These are phyloP conservation scores for Dothideomycetes sp. DNA, from an alignment of 2,329 filamentous ascomycete genomes.

Conservation along the genomic window DNA sequence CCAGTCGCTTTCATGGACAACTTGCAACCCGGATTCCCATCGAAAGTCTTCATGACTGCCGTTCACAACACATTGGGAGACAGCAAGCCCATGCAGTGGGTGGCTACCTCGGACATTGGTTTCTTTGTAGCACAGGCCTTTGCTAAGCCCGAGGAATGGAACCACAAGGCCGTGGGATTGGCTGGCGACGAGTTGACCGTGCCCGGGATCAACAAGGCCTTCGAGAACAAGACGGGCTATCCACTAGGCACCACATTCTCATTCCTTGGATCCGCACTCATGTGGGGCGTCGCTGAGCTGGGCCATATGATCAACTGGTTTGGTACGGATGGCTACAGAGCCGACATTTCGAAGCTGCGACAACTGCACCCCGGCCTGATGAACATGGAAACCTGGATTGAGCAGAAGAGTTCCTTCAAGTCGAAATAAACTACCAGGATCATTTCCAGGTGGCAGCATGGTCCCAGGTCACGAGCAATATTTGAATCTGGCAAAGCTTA, in stretches of 20 bases:
- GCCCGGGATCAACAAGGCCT: conserved; percentile 34
- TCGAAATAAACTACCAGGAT: conserved; percentile 8
- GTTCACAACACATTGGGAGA: conserved; percentile 26
- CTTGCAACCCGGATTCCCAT: conserved; percentile 35
- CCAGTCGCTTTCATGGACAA: conserved; percentile 57
- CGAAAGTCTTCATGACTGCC: conserved; percentile 40
- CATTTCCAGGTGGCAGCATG: neutral
- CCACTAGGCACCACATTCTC: conserved; percentile 33
- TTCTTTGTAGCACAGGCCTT: conserved; percentile 40
- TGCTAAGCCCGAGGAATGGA: conserved; percentile 32
- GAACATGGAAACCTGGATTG: conserved; percentile 20
- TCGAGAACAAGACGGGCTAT: conserved; percentile 34
- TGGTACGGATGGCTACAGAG: conserved; percentile 36
- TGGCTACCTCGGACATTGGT: conserved; percentile 40
- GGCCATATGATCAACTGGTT: conserved; percentile 35
- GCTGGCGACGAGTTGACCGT: conserved; percentile 44
- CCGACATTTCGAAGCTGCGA: conserved; percentile 34
- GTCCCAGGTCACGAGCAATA: no score
- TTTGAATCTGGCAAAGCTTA: no score
- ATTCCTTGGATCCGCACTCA: conserved; percentile 30
- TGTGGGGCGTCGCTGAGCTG: conserved; percentile 29
- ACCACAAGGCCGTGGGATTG: conserved; percentile 35
- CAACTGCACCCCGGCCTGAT: conserved; percentile 34
- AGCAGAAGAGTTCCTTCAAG: conserved; percentile 18
- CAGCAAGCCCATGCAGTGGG: conserved; percentile 24